Evolutionary conservation across 73 alveolate genomes (phyloP), one percentile per base, ranked within the genome.

Genomic region (Breviolum minutum): DNA sequence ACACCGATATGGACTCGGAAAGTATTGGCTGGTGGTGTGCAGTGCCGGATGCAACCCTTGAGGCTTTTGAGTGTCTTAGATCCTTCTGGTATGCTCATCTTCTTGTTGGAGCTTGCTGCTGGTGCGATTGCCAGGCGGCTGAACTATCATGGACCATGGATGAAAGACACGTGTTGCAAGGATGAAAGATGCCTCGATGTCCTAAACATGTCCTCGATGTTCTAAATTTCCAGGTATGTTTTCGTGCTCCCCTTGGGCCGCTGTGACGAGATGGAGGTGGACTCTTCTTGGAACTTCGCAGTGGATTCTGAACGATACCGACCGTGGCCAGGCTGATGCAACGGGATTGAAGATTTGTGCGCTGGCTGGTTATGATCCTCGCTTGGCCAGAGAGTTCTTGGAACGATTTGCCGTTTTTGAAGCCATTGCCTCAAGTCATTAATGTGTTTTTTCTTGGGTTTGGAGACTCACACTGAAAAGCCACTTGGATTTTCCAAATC

Each of bases 221-320:
- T 73, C 82, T 73, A 54, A n/a, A n/a, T 71, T 26, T 6, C 19
- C 16, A 86, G 94, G 94, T 86, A 86, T 86, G 64, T 63, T 26
- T n/a, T 86, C 29, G 80, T 86, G 10, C 94, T 86, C 29, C 94
- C 94, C 14, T 10, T 63, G 81, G 79, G 94, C n/a, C 94, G 94
- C n/a, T 86, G 94, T n/a, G 94, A 86, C 27, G 94, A 86, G 79
- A 86, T 86, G 94, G 94, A 86, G 94, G 94, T 79, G 29, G 54
- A 40, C 54, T 40, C 54, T 40, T 40, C 54, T 40, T 40, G 54
- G 54, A 40, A 3, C 77, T 68, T 22, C 24, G 8, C 17, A 68
- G 24, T 22, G 77, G n/a, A 22, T 22, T 68, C 77, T 17, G 24
- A 68, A 14, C 6, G 24, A 14, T 22, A 22, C 77, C 4, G 2